Conservation (phyloP, 2,329 filamentous ascomycete species). For the Neonectria sp. region DNA sequence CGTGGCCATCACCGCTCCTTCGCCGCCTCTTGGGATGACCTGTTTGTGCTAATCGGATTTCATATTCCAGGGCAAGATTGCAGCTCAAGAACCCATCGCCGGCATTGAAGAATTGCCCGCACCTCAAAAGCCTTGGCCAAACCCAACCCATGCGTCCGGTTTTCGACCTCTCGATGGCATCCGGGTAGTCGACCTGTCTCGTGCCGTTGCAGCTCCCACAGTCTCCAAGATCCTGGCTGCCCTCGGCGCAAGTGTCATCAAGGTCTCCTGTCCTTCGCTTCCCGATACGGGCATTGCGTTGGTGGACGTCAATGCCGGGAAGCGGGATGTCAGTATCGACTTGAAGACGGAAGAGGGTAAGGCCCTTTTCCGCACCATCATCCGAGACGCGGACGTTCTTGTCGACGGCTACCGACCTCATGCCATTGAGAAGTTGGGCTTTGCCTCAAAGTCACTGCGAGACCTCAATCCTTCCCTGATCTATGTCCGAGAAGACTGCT, state of each 20-base stretch:
- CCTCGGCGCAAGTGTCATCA: constrained; percentile 51
- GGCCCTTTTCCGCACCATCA: constrained; percentile 34
- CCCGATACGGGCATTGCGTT: constrained; percentile 50
- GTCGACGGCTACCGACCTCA: constrained; percentile 53
- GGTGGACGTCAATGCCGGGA: constrained; percentile 52
- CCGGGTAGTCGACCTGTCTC: constrained; percentile 51
- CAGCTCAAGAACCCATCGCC: no score
- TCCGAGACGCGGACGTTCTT: constrained; percentile 51
- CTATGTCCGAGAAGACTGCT: constrained; percentile 53
- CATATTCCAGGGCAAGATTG: no score
- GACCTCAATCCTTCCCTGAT: constrained; percentile 41
- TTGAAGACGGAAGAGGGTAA: constrained; percentile 47
- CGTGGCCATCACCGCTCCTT: no score
- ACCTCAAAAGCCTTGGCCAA: constrained; percentile 35
- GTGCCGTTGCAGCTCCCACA: constrained; percentile 52
- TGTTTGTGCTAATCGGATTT: no score
- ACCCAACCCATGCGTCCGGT: constrained; percentile 18
- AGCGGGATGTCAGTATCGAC: constrained; percentile 50
- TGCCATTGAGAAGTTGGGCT: constrained; percentile 48
- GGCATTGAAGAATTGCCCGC: no score
- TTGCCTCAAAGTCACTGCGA: constrained; percentile 34
- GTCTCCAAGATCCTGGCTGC: constrained; percentile 51
- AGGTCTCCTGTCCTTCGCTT: constrained; percentile 49
- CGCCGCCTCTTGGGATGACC: no score
- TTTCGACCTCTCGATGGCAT: constrained; percentile 50